Percentiles rank a stretch among this genome's conserved stretches.
phyloP scores from a whole-genome alignment of 1,284 basidiomycete species.

The Coriolopsis trogii region DNA sequence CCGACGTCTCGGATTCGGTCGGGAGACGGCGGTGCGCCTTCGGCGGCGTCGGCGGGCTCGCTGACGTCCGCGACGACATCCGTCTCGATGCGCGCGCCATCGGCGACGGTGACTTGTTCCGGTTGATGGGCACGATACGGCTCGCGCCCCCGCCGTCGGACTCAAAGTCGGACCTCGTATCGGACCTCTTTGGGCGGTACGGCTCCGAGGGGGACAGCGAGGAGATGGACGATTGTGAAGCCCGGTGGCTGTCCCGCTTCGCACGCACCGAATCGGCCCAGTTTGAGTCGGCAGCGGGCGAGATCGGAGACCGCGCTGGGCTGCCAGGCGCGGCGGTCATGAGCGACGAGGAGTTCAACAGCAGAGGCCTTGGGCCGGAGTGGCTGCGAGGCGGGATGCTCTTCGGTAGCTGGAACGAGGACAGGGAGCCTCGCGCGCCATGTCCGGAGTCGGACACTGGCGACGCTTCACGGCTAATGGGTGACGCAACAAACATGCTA shows the following conservation, averaged over 20 bases:
- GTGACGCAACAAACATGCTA: constrained; percentile 48
- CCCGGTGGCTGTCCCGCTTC: constrained; percentile 45
- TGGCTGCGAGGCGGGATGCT: constrained; percentile 23
- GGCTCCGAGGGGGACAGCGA: constrained; percentile 57
- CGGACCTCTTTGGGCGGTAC: constrained; percentile 20
- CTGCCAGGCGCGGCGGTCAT: constrained; percentile 42
- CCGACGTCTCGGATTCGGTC: constrained; percentile 25
- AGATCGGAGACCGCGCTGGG: constrained; percentile 43
- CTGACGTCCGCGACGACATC: constrained; percentile 30
- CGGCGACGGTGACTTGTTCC: constrained; percentile 63
- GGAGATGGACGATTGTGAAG: constrained; percentile 64
- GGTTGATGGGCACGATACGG: constrained; percentile 62
- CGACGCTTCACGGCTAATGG: constrained; percentile 37
- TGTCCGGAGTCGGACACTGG: constrained; percentile 38
- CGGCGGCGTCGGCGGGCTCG: constrained; percentile 31
- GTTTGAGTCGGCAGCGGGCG: constrained; percentile 36
- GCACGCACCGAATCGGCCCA: constrained; percentile 55
- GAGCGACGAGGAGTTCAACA: constrained; percentile 51
- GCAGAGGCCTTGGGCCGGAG: constrained; percentile 53
- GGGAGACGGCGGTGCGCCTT: constrained; percentile 24
- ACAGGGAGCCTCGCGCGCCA: constrained; percentile 36
- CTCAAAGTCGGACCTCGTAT: constrained; percentile 50
- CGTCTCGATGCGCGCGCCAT: constrained; percentile 61
- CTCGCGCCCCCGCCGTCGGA: constrained; percentile 54
- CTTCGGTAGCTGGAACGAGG: constrained; percentile 28